Evolutionary conservation across 2,329 filamentous ascomycete genomes (phyloP), one percentile per base, ranked within the genome.

Genomic region (Fusarium subtropicale): DNA sequence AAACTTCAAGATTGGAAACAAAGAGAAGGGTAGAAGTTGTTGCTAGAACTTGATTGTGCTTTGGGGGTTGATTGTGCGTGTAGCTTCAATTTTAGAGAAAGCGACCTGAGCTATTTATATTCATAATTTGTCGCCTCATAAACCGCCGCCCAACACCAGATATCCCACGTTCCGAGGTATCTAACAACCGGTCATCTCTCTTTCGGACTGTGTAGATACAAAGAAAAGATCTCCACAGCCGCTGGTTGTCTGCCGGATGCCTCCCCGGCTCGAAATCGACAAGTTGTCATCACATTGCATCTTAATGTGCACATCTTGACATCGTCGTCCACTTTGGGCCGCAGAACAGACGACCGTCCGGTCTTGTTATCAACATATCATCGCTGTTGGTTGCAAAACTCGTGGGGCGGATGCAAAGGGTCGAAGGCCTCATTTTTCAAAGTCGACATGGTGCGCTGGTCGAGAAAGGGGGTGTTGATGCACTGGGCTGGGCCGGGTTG

Each of bases 391-490:
- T 26, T 39, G 46, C 41, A 26, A 10, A 31, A 55, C 42, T 63
- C 65, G 56, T 71, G 68, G 68, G 65, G 64, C 54, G 39, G 48
- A 41, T 51, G 56, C 38, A 31, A 62, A 57, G 60, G 62, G 56
- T 34, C 31, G 38, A 55, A 54, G 55, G 44, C 60, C 47, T 69
- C 45, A 48, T 41, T 52, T 50, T 41, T 20, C 9, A 52, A 28
- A 62, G 36, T 31, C 47, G 60, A 39, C 26, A 68, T 41, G 34
- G 31, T 51, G 24, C 33, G 47, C 18, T 39, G 53, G 58, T 64
- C 42, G 38, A 52, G 53, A 62, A 71, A 56, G 47, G 63, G 62
- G 59, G 64, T 66, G 52, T 30, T 53, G 44, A 53, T 57, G 41
- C 24, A 26, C n/a, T 41, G 34, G 33, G 34, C 22, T 34, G 45